These are phyloP conservation scores for Spiraea crenata DNA, from an alignment of 331 rosid species.

Conservation along the genomic window DNA sequence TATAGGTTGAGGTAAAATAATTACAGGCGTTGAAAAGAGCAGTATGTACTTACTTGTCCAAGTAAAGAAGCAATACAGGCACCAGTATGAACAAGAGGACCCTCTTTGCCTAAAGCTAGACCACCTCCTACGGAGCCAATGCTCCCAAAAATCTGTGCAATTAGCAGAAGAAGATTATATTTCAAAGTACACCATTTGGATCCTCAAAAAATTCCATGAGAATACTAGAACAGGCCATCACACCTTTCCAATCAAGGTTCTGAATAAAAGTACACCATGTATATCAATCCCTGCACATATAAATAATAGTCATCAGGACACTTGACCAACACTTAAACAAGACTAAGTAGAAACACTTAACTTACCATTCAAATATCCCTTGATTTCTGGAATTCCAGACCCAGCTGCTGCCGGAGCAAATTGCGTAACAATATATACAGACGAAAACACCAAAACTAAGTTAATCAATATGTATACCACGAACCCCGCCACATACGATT, in stretches of 20 bases:
- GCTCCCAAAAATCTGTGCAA: slow-evolving; percentile 84
- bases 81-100: slow-evolving; percentile 97
- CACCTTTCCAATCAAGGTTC: slow-evolving; percentile 99
- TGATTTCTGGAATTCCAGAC: slow-evolving; percentile 97
- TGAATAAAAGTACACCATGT: slow-evolving; percentile 83
- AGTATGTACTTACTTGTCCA: slow-evolving; percentile 62
- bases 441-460: slow-evolving; percentile 79
- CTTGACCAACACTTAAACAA: slow-evolving; percentile 8
- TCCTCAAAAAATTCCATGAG: slow-evolving; percentile 2
- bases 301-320: slow-evolving; percentile 32
- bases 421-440: slow-evolving; percentile 77
- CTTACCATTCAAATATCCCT: slow-evolving; percentile 96
- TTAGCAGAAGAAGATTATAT: slow-evolving; percentile 27
- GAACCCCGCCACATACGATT: slow-evolving; percentile 87
- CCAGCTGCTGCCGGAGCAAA: slow-evolving; percentile 98
- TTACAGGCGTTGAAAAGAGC: background rate
- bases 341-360: slow-evolving; percentile 14
- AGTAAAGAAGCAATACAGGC: slow-evolving; percentile 98
- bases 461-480: slow-evolving; percentile 68
- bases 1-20: background rate
- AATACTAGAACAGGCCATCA: slow-evolving; percentile 17
- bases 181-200: slow-evolving; percentile 20
- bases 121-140: slow-evolving; percentile 99
- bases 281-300: slow-evolving; percentile 67
- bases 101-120: slow-evolving; percentile 97